Evolutionary conservation across 1,284 basidiomycete genomes (phyloP).

Genomic region (Cryptococcus sp.): DNA sequence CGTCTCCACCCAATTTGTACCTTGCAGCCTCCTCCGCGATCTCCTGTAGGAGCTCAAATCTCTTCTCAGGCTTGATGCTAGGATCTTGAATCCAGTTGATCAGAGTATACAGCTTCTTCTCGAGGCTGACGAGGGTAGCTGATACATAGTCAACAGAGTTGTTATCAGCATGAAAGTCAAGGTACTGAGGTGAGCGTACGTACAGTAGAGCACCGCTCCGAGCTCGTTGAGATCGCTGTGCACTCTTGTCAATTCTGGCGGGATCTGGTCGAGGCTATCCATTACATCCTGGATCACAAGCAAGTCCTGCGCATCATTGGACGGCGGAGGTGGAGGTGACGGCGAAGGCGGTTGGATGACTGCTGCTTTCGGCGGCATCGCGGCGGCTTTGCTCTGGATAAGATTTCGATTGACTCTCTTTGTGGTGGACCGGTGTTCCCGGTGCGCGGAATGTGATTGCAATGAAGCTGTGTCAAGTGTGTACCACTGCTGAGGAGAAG

Average conservation of each 20-base stretch:
- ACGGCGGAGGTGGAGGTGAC: conserved; percentile 61
- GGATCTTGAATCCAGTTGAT: conserved; percentile 72
- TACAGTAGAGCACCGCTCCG: conserved; percentile 87
- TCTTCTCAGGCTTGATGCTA: conserved; percentile 67
- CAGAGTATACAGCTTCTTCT: conserved; percentile 71
- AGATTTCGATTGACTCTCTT: background rate
- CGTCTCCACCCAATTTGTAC: conserved; percentile 93
- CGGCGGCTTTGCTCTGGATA: background rate
- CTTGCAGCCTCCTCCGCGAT: conserved; percentile 90
- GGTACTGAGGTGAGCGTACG: conserved; percentile 18
- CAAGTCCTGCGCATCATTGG: conserved; percentile 51
- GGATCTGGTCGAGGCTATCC: conserved; percentile 90
- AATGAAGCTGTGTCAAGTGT: too few species aligned
- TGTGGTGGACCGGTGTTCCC: background rate
- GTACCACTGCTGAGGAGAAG: background rate
- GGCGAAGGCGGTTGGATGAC: conserved; percentile 33
- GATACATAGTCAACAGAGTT: background rate
- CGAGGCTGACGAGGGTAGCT: conserved; percentile 76
- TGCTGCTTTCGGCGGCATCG: conserved; percentile 43
- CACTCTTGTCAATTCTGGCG: conserved; percentile 88
- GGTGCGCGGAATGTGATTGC: background rate
- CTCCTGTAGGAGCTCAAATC: conserved; percentile 83
- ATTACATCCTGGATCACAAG: conserved; percentile 71
- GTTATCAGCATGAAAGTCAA: background rate
- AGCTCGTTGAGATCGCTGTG: conserved; percentile 96